phyloP scores from a whole-genome alignment of 768 basidiomycete genomes.

The Hygrophorus pudorinus region DNA sequence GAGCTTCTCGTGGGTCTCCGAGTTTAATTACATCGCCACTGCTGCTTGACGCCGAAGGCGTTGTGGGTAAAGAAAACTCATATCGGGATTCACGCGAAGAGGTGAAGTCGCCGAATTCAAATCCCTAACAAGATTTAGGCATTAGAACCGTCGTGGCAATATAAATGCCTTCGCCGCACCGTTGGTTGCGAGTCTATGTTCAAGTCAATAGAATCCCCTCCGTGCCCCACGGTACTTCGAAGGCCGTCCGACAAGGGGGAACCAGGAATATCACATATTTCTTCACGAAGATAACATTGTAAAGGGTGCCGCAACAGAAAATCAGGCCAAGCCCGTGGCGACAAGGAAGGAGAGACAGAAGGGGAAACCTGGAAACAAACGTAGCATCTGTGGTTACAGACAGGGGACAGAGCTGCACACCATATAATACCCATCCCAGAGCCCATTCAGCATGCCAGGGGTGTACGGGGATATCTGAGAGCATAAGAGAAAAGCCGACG shows the following conservation, averaged over 20 bases:
- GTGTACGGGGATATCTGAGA: constrained; percentile 21
- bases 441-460: constrained; percentile 40
- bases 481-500: constrained; percentile 11
- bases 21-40: too few relatives aligned
- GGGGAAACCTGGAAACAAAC: constrained; percentile 5
- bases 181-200: too few relatives aligned
- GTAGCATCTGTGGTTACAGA: constrained; percentile 1
- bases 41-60: background rate
- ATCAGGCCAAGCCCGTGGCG: constrained; percentile 5
- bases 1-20: constrained; percentile 12
- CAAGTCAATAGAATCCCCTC: too few relatives aligned
- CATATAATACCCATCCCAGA: constrained; percentile 56
- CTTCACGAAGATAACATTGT: constrained; percentile 38
- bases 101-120: constrained; percentile 9
- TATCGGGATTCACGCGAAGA: constrained; percentile 7
- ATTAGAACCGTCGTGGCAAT: too few relatives aligned
- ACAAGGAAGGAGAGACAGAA: constrained; percentile 6
- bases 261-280: constrained; percentile 31
- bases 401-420: constrained; percentile 21
- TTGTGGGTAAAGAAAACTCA: background rate
- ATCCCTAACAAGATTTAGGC: constrained; percentile 10
- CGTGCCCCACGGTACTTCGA: too few relatives aligned
- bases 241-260: constrained; percentile 17
- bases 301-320: constrained; percentile 36
- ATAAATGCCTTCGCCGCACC: too few relatives aligned